Conservation (phyloP, 306 rosid genomes). For the Castanospermum australe region DNA sequence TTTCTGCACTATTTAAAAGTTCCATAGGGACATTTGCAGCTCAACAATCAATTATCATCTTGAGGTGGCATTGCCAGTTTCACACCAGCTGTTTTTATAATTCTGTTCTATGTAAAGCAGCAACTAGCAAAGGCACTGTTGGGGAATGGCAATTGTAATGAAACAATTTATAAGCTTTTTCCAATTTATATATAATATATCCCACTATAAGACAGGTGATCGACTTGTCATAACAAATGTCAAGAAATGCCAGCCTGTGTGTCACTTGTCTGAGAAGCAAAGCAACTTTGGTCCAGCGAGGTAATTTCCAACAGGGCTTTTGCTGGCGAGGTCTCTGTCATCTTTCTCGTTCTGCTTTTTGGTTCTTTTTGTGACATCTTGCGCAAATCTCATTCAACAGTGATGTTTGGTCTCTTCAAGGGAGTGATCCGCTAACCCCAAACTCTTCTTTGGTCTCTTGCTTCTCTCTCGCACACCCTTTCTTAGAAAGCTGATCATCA, state of each 20-base stretch:
- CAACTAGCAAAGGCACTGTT: no score
- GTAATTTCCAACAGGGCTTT: neutral
- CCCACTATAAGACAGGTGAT: neutral
- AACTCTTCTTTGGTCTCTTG: neutral
- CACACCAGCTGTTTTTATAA: no score
- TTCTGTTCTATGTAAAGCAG: no score
- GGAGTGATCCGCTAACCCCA: neutral
- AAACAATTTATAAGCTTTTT: neutral
- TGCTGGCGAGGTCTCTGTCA: neutral
- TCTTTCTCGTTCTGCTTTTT: neutral
- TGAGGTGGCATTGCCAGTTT: neutral
- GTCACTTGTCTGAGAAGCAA: neutral
- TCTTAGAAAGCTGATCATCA: neutral
- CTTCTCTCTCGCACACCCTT: neutral
- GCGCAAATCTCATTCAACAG: slow-evolving; percentile 15
- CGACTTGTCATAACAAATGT: neutral
- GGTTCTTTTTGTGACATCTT: slow-evolving; percentile 3
- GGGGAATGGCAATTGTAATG: no score
- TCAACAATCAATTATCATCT: neutral
- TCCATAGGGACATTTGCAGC: slow-evolving; percentile 4
- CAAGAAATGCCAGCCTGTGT: slow-evolving; percentile 18
- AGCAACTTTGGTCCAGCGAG: neutral
- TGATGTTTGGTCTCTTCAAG: slow-evolving; percentile 8
- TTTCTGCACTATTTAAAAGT: neutral
- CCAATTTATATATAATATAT: neutral